Conservation (phyloP, 108 stramenopile species). For the Seminavis robusta region DNA sequence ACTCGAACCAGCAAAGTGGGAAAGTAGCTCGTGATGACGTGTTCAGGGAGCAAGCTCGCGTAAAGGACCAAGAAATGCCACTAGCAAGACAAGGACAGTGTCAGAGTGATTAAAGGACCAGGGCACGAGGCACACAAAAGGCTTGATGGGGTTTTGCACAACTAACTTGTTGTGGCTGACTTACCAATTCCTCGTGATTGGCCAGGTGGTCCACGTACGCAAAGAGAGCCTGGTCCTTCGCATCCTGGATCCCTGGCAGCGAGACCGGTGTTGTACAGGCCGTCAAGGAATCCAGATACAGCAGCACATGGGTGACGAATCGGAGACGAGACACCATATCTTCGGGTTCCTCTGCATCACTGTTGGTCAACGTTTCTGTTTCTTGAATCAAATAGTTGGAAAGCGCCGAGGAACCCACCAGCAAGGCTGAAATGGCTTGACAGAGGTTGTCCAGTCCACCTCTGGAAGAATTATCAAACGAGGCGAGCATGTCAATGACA, state of each 20-base stretch:
- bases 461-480: background rate
- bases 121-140: too few relatives aligned
- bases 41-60: slow-evolving; percentile 54
- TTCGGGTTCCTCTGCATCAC: too few relatives aligned
- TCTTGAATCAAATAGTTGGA: slow-evolving; percentile 16
- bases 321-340: slow-evolving; percentile 22
- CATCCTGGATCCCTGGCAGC: slow-evolving; percentile 10
- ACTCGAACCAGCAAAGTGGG: slow-evolving; percentile 48
- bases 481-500: slow-evolving; percentile 14
- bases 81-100: too few relatives aligned
- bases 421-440: slow-evolving; percentile 49
- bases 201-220: slow-evolving; percentile 38
- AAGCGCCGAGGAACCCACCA: slow-evolving; percentile 50
- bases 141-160: too few relatives aligned
- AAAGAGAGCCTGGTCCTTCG: slow-evolving; percentile 31
- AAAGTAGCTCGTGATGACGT: slow-evolving; percentile 40
- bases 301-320: slow-evolving; percentile 42
- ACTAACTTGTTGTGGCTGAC: too few relatives aligned
- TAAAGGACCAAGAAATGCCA: slow-evolving; percentile 68
- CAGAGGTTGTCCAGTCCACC: slow-evolving; percentile 16
- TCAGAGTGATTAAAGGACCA: too few relatives aligned
- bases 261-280: slow-evolving; percentile 18
- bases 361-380: slow-evolving; percentile 13
- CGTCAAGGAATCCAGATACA: slow-evolving; percentile 49
- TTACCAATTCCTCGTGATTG: slow-evolving; percentile 40